A percentile compares a stretch with the other conserved stretches of the same genome.
Conservation (phyloP, 2,329 filamentous ascomycete genomes). For the Aspergillus sp. region DNA sequence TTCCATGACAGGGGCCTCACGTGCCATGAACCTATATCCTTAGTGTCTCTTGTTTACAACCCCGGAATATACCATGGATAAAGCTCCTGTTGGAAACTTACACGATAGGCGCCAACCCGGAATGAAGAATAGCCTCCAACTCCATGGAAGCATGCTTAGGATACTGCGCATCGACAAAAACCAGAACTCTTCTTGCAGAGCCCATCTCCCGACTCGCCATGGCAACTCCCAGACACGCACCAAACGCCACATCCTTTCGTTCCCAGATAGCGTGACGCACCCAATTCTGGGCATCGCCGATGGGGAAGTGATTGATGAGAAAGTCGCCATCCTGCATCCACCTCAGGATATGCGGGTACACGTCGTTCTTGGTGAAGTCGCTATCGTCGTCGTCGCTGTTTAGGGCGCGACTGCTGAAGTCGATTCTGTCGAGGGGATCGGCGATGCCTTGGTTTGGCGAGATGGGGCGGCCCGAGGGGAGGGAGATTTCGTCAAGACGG, state of each 20-base stretch:
- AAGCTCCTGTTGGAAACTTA: not conserved
- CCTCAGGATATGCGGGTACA: not conserved
- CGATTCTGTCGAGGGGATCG: not conserved
- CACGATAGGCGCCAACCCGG: not conserved
- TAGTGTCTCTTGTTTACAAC: too few relatives aligned
- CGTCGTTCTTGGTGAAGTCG: not conserved
- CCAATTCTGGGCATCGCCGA: not conserved
- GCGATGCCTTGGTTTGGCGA: not conserved
- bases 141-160: not conserved
- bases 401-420: not conserved
- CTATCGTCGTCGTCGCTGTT: not conserved
- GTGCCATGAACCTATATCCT: not conserved
- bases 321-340: not conserved
- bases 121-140: not conserved
- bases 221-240: not conserved
- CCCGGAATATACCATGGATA: too few relatives aligned
- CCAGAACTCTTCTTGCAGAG: not conserved
- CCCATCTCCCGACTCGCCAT: not conserved
- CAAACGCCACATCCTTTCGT: not conserved
- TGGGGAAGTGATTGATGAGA: not conserved
- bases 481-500: not conserved
- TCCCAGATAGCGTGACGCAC: not conserved
- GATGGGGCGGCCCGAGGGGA: not conserved
- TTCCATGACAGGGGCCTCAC: not conserved
- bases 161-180: not conserved